Evolutionary conservation across 371 early-diverging fungal genomes (phyloP), one percentile per base, ranked within the genome.

Genomic region (Mucor mucedo): DNA sequence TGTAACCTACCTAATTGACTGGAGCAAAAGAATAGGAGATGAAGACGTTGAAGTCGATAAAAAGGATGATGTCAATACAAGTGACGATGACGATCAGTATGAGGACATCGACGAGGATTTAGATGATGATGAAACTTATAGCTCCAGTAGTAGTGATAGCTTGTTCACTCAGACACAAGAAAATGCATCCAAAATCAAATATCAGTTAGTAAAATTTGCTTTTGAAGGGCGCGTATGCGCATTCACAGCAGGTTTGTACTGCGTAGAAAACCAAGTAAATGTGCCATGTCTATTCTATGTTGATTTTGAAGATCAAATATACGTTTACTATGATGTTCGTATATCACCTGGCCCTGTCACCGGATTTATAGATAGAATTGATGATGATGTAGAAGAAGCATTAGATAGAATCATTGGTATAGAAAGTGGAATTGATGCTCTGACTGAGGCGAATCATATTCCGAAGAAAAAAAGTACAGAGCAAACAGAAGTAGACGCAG

Each of bases 231-330:
- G 91, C 8, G 91, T 92, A 9, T 91, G 90, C 52, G 91, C 92
- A 0, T 92, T 92, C 68, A 84, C 91, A 50, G 90, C 92, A 53
- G 92, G 88, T 75, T 78, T 84, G 9, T 92, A 88, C 69, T 88
- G 89, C 8, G 80, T 89, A 27, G 76, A 85, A 1, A 87, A 87
- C 11, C 85, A 88, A 4, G 79, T 83, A 41, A 92, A 89, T 53
- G 87, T 92, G 29, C 92, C 92, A 3, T 92, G 92, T 54, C 66
- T 92, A 39, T 89, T 92, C 59, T 92, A 91, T 60, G 91, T 92
- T 10, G 92, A 91, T 66, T 92, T 90, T 73, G 90, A 92, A 50
- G 91, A 92, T 69, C 88, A 89, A 38, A 88, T 92, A n/a, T 91
- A 78, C 79, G 91, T 88, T 2, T 92, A 92, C 68, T 87, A 92